phyloP scores from a whole-genome alignment of 257 asterid genomes.

The Eustoma russellianum region DNA sequence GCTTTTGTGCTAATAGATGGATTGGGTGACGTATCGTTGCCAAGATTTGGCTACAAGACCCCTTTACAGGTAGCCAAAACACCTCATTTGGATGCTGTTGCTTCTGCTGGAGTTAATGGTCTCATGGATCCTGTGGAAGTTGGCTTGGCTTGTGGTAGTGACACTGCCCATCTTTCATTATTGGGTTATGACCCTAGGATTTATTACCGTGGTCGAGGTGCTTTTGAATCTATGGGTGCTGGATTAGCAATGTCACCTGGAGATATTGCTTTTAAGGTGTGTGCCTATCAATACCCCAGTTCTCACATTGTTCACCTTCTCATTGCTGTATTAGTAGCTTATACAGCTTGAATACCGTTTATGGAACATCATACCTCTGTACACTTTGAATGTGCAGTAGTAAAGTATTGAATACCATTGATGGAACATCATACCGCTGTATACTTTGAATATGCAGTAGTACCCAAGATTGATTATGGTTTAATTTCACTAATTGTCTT shows the following conservation, averaged over 20 bases:
- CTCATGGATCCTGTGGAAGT: slow-evolving; percentile 98
- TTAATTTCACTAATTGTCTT: no score
- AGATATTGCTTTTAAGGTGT: slow-evolving; percentile 89
- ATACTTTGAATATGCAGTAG: no score
- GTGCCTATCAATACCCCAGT: slow-evolving; percentile 2
- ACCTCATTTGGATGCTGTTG: slow-evolving; percentile 76
- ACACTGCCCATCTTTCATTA: slow-evolving; percentile 91
- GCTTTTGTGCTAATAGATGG: slow-evolving; percentile 92
- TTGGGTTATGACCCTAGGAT: slow-evolving; percentile 87
- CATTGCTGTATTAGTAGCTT: no score
- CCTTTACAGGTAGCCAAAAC: slow-evolving; percentile 67
- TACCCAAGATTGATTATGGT: no score
- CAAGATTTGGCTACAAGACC: slow-evolving; percentile 61
- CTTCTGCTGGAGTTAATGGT: slow-evolving; percentile 86
- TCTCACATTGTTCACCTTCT: no score
- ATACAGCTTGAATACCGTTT: no score
- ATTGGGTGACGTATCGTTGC: slow-evolving; percentile 84
- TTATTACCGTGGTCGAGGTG: slow-evolving; percentile 95
- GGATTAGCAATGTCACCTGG: slow-evolving; percentile 96
- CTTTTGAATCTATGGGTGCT: slow-evolving; percentile 98
- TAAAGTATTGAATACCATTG: no score
- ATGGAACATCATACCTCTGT: no score
- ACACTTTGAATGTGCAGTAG: no score
- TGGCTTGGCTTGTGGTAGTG: slow-evolving; percentile 94
- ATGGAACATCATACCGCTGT: no score